Evolutionary conservation across 768 basidiomycete species (phyloP), one percentile per base, ranked within the genome.

Genomic region (Amanita rubescens): DNA sequence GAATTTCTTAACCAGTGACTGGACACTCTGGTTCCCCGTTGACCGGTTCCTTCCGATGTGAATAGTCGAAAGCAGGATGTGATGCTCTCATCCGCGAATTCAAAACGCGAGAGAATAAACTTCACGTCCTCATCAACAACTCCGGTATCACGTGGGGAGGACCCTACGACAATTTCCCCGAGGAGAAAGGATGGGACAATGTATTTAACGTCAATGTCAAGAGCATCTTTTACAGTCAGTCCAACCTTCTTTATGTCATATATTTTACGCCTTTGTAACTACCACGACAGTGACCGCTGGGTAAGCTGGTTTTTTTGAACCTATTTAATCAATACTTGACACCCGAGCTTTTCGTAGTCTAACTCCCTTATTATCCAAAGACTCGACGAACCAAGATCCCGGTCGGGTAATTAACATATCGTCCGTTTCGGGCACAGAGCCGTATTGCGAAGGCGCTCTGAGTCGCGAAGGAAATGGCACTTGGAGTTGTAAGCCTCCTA

Each of bases 111-210:
- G 89, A 90, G 65, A 67, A 64, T 55, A 89, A 84, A 57, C 73
- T 94, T 0, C 86, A 94, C 59, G 83, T 93, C 49, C 78, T 94
- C 5, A 79, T 93, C 41, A 92, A 90, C 67, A 92, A 91, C 67
- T 85, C 85, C 8, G 90, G 90, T 6, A 81, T 80, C 24, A 76
- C 85, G 15, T 91, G 89, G 90, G 89, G 87, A 15, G 81, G 84
- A 7, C 75, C 81, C 0, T 88, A 76, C 63, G 71, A 78, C 9
- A 75, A 84, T 58, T 80, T 87, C 57, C 88, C 89, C 0, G 90
- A 92, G 67, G 81, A 81, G 59, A 83, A 82, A 58, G 90, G 91
- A 1, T 93, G 91, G 91, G 90, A 93, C 58, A 83, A 85, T 33
- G 74, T 93, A 35, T 78, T 92, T 64, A 79, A 80, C 19, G 80